phyloP scores from a whole-genome alignment of 2,329 filamentous ascomycete genomes.

The Dactylellina drechsleri region DNA sequence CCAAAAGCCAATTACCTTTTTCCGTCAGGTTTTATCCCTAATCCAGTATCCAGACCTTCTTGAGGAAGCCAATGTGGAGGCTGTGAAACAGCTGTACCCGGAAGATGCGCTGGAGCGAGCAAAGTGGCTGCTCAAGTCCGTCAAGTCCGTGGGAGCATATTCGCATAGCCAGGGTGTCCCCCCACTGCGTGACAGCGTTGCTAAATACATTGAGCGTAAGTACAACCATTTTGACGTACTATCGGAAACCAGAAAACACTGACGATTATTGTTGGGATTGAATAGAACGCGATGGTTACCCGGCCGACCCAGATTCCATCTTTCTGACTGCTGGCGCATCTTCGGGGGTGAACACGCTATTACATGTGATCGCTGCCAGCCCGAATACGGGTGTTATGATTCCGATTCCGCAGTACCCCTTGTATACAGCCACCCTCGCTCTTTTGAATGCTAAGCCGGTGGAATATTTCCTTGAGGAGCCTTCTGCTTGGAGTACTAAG shows the following conservation, averaged over 20 bases:
- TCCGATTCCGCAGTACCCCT: slow-evolving; percentile 95
- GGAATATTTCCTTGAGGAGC: slow-evolving; percentile 92
- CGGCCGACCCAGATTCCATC: slow-evolving; percentile 80
- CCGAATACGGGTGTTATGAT: slow-evolving; percentile 85
- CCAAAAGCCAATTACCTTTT: slow-evolving; percentile 99
- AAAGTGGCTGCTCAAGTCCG: slow-evolving; percentile 79
- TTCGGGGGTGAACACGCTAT: slow-evolving; percentile 90
- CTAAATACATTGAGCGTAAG: slow-evolving; percentile 88
- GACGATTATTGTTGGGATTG: slow-evolving; percentile 14
- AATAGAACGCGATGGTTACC: slow-evolving; percentile 83
- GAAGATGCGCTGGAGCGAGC: slow-evolving; percentile 87
- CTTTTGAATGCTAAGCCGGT: slow-evolving; percentile 87
- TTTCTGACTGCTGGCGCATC: slow-evolving; percentile 93
- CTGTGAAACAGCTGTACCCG: slow-evolving; percentile 82
- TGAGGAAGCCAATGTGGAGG: slow-evolving; percentile 77
- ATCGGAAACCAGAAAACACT: neutral
- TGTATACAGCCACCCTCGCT: slow-evolving; percentile 92
- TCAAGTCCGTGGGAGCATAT: slow-evolving; percentile 94
- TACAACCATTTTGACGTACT: slow-evolving; percentile 54
- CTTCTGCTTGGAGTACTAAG: slow-evolving; percentile 86
- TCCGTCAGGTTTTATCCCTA: slow-evolving; percentile 93
- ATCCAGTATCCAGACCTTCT: slow-evolving; percentile 89
- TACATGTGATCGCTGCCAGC: slow-evolving; percentile 84
- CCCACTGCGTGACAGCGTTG: slow-evolving; percentile 86
- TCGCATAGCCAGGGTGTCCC: slow-evolving; percentile 91